A percentile compares a stretch with the other conserved stretches of the same genome.
phyloP scores from a whole-genome alignment of 148 eudicot genomes.

The Spergularia marina region DNA sequence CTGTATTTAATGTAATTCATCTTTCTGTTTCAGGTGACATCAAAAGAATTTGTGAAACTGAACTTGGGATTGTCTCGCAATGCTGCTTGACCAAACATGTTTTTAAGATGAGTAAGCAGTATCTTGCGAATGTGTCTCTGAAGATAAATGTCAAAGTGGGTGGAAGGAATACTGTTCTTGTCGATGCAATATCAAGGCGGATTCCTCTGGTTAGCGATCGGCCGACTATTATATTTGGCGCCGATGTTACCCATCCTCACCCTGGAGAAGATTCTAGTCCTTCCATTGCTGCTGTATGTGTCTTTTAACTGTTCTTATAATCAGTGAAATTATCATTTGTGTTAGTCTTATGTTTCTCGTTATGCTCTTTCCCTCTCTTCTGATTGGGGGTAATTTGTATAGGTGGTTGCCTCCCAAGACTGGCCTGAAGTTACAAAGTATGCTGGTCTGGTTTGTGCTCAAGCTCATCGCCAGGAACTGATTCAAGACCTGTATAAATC shows the following conservation, averaged over 20 bases:
- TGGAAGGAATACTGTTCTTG: constrained; percentile 71
- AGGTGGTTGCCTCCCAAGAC: constrained; percentile 87
- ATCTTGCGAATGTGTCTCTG: constrained; percentile 64
- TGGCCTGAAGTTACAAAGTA: constrained; percentile 85
- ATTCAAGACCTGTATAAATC: constrained; percentile 66
- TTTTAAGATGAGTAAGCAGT: constrained; percentile 56
- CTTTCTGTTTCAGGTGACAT: constrained; percentile 51
- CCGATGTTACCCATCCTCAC: constrained; percentile 84
- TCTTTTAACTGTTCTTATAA: not conserved
- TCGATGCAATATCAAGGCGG: constrained; percentile 59
- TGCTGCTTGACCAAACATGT: constrained; percentile 82
- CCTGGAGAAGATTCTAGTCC: constrained; percentile 87
- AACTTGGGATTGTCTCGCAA: constrained; percentile 77
- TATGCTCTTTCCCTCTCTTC: not conserved
- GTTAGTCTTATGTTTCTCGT: not conserved
- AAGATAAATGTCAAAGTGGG: constrained; percentile 80
- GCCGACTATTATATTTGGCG: constrained; percentile 78
- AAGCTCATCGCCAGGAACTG: constrained; percentile 74
- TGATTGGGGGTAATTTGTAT: not conserved
- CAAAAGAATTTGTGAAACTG: constrained; percentile 84
- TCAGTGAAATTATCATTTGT: too few species aligned
- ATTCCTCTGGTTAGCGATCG: constrained; percentile 61
- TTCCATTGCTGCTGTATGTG: constrained; percentile 71
- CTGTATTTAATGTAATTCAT: not conserved
- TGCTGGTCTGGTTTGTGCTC: constrained; percentile 77